phyloP scores from a whole-genome alignment of 331 rosid genomes.

The Malus hybrid region DNA sequence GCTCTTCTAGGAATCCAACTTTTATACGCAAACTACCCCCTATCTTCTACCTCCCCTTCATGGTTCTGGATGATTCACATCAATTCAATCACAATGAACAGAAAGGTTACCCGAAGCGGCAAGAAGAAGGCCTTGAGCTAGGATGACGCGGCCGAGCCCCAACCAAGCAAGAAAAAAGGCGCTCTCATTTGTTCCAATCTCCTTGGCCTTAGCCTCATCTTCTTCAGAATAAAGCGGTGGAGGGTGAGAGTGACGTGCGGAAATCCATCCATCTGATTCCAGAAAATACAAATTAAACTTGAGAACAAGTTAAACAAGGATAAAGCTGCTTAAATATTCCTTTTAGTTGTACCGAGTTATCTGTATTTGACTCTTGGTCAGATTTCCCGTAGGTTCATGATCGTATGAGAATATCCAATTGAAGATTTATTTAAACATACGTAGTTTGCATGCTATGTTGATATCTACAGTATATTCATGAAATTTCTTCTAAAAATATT shows the following conservation, averaged over 20 bases:
- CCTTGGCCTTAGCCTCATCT: too few relatives aligned
- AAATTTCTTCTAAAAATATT: not conserved
- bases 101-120: too few relatives aligned
- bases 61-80: too few relatives aligned
- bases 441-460: not conserved
- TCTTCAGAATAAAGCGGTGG: too few relatives aligned
- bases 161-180: too few relatives aligned
- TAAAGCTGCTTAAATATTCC: not conserved
- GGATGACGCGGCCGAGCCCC: too few relatives aligned
- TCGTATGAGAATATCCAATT: not conserved
- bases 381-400: not conserved
- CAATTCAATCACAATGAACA: too few relatives aligned
- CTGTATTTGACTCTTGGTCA: not conserved
- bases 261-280: constrained; percentile 62
- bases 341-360: not conserved
- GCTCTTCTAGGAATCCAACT: too few relatives aligned
- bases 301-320: not conserved
- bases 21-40: too few relatives aligned
- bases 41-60: too few relatives aligned
- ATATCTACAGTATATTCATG: not conserved
- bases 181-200: too few relatives aligned
- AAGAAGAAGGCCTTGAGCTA: too few relatives aligned
- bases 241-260: constrained; percentile 28
- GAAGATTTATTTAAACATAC: not conserved
- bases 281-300: not conserved